These are phyloP conservation scores for Microcos paniculata DNA, from an alignment of 345 rosid species.

Conservation along the genomic window DNA sequence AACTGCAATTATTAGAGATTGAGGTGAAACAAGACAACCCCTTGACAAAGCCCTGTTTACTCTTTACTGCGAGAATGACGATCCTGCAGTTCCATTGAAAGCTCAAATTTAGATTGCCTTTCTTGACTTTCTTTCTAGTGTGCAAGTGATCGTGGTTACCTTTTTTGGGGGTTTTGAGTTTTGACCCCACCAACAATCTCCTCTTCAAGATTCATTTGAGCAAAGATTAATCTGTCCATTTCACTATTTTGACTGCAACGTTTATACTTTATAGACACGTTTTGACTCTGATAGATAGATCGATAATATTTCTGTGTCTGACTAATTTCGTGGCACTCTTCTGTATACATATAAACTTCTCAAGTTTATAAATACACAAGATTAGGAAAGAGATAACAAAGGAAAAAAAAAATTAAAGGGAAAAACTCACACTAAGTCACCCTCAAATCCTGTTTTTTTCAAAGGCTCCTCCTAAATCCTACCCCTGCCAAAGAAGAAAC, in stretches of 20 bases:
- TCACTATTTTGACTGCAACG: background rate
- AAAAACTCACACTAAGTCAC: slow-evolving; percentile 5
- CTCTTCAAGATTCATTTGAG: background rate
- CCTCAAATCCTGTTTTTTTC: slow-evolving; percentile 1
- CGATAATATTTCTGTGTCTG: background rate
- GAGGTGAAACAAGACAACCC: too few species aligned
- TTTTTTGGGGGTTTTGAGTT: background rate
- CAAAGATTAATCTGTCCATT: background rate
- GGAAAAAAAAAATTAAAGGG: background rate
- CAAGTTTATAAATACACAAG: slow-evolving; percentile 30
- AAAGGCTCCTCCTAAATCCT: slow-evolving; percentile 5
- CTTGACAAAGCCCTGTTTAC: background rate
- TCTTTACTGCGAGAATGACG: background rate
- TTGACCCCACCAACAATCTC: background rate
- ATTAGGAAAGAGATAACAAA: background rate
- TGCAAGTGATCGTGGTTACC: background rate
- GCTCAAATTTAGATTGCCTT: background rate
- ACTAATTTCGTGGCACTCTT: background rate
- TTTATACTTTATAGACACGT: background rate
- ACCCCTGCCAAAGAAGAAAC: slow-evolving; percentile 4
- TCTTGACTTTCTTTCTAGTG: background rate
- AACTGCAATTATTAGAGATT: too few species aligned
- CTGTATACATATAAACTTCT: slow-evolving; percentile 29
- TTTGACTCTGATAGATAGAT: background rate
- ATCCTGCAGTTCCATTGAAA: background rate